Percentiles rank a stretch among this genome's conserved stretches.
These are phyloP conservation scores for Golubevia sp. DNA, from an alignment of 1,284 basidiomycete species.

Conservation along the genomic window DNA sequence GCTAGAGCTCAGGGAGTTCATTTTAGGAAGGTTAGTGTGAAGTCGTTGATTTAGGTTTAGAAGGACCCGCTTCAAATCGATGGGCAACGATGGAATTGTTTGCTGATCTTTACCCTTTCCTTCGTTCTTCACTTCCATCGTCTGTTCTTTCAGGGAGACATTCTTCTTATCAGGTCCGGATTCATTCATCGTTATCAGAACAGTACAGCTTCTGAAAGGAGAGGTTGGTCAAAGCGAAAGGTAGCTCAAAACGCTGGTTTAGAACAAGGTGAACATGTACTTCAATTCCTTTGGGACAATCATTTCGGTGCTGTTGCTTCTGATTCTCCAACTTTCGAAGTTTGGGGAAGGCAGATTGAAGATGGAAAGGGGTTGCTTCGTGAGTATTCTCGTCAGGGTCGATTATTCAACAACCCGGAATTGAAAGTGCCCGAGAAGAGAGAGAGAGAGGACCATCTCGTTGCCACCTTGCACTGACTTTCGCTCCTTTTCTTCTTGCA, in stretches of 20 bases:
- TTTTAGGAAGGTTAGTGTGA: conserved; percentile 16
- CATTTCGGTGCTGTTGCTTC: conserved; percentile 76
- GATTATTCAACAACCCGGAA: too few species aligned
- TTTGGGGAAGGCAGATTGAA: conserved; percentile 63
- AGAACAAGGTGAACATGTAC: conserved; percentile 46
- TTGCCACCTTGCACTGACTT: too few species aligned
- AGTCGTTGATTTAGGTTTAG: conserved; percentile 35
- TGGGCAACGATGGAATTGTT: background rate
- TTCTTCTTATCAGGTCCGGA: conserved; percentile 70
- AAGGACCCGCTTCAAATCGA: conserved; percentile 7
- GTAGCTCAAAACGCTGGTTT: conserved; percentile 27
- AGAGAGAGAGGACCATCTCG: too few species aligned
- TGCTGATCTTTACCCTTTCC: background rate
- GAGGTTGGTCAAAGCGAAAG: conserved; percentile 61
- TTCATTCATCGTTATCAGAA: conserved; percentile 70
- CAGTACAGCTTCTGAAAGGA: conserved; percentile 65
- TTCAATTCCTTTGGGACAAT: conserved; percentile 69
- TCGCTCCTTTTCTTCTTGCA: too few species aligned
- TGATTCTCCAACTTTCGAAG: conserved; percentile 74
- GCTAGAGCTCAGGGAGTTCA: conserved; percentile 70
- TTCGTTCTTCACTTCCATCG: background rate
- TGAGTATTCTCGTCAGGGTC: too few species aligned
- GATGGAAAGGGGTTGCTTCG: background rate
- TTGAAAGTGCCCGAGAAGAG: too few species aligned
- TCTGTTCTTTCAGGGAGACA: conserved; percentile 66